Evolutionary conservation across 441 rosid species (phyloP), one percentile per base, ranked within the genome.

Genomic region (Populus hybrid): DNA sequence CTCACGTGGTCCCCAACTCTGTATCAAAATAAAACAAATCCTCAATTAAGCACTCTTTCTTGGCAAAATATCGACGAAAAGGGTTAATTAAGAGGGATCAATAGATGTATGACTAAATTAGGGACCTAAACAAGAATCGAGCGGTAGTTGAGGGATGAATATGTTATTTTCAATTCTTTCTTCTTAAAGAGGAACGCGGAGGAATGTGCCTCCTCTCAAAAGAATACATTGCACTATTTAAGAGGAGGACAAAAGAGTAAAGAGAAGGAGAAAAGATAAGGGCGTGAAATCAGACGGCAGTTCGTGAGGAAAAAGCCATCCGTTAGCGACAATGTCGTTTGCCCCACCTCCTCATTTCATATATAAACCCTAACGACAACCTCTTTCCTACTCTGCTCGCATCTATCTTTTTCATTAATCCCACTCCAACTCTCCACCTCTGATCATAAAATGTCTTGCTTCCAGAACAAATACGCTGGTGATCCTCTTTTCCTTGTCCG

Each of bases 381-480:
- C 61, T 2, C 5, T 6, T 16, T 0, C 7, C 6, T 16, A 33
- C 14, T 10, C 14, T 6, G 5, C 0, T 7, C 3, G 16, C 63
- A 53, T 23, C 53, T 4, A 61, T 29, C 64, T 9, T 6, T 29
- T 28, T 45, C 38, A 9, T 3, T 23, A 33, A 11, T 9, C 69
- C 24, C 6, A 14, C 9, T 7, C 2, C 45, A 2, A 11, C 53
- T 42, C 53, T 42, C 18, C 10, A 0, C 3, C 53, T 42, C 5
- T 42, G 10, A 42, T 42, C 53, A 42, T 12, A 42, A 12, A 42
- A 91, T 91, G 94, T 87, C 93, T 82, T 85, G 88, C 85, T 91
- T 74, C 91, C 83, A 72, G 82, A 84, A 89, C 69, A 89, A 89
- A 84, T 89, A 86, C 82, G 74, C 91, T 23, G 91, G 94, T 91